A percentile compares a stretch with the other conserved stretches of the same genome.
phyloP scores from a whole-genome alignment of 1,139 yeast species.

The Candida tetrigidarum region DNA sequence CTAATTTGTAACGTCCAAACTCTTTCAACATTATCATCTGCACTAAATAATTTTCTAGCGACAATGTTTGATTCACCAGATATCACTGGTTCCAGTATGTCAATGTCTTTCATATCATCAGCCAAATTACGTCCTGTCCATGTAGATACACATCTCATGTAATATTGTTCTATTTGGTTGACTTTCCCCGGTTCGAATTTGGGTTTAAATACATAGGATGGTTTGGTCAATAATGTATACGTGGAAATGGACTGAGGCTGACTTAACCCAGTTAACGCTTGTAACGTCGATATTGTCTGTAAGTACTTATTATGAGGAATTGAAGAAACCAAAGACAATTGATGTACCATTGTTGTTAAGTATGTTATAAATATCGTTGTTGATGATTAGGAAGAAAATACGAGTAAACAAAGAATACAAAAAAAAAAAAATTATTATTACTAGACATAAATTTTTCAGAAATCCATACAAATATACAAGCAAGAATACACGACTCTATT shows the following conservation, averaged over 20 bases:
- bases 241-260: slow-evolving; percentile 46
- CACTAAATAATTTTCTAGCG: slow-evolving; percentile 33
- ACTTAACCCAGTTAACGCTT: slow-evolving; percentile 47
- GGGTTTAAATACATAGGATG: slow-evolving; percentile 48
- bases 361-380: not conserved
- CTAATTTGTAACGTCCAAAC: slow-evolving; percentile 70
- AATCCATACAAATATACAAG: too few relatives aligned
- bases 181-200: slow-evolving; percentile 55
- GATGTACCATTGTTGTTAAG: slow-evolving; percentile 40
- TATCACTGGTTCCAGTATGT: slow-evolving; percentile 32
- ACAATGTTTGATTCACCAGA: slow-evolving; percentile 23
- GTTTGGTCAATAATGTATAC: slow-evolving; percentile 48
- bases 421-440: not conserved
- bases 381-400: not conserved
- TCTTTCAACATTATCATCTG: slow-evolving; percentile 33
- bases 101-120: slow-evolving; percentile 31
- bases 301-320: slow-evolving; percentile 46
- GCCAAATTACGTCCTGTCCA: slow-evolving; percentile 36
- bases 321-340: slow-evolving; percentile 43
- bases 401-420: too few relatives aligned
- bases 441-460: too few relatives aligned
- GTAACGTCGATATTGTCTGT: slow-evolving; percentile 48
- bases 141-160: slow-evolving; percentile 48
- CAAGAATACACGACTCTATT: slow-evolving; percentile 11
- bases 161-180: slow-evolving; percentile 53